These are phyloP conservation scores for Aspergillus vadensis DNA, from an alignment of 2,329 filamentous ascomycete species.

Conservation along the genomic window DNA sequence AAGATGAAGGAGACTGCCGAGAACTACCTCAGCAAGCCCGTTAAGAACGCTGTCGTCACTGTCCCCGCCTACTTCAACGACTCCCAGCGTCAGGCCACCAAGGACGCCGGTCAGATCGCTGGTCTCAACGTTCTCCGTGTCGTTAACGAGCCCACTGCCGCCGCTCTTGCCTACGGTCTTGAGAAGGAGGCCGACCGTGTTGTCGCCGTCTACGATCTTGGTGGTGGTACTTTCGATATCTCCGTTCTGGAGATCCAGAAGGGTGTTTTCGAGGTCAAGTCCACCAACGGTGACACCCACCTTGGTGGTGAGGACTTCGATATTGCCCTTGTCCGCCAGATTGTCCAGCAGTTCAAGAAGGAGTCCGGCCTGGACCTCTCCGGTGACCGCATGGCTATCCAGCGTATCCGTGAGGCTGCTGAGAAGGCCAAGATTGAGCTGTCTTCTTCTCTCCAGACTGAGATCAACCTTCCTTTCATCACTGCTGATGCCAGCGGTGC, in stretches of 20 bases:
- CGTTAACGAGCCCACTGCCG: conserved; percentile 96
- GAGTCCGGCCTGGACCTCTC: conserved; percentile 89
- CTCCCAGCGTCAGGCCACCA: conserved; percentile 95
- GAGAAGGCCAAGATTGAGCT: conserved; percentile 99
- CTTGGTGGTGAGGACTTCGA: conserved; percentile 98
- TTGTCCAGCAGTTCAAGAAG: conserved; percentile 96
- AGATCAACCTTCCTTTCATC: conserved; percentile 99
- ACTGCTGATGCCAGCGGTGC: conserved; percentile 92
- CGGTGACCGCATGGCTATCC: conserved; percentile 93
- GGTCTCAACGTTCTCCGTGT: conserved; percentile 96
- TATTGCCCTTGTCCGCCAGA: conserved; percentile 88
- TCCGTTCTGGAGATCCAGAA: conserved; percentile 96
- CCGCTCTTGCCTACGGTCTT: conserved; percentile 91
- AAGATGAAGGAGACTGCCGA: conserved; percentile 99
- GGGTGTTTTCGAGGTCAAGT: conserved; percentile 98
- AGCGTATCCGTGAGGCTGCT: conserved; percentile 96
- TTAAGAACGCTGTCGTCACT: conserved; percentile 96
- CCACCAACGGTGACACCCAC: conserved; percentile 98
- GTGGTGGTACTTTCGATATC: conserved; percentile 99
- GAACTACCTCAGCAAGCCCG: conserved; percentile 81
- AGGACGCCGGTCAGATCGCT: conserved; percentile 95
- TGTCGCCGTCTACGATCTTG: conserved; percentile 95
- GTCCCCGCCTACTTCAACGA: conserved; percentile 99
- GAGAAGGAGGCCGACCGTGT: conserved; percentile 91
- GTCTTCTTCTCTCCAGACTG: conserved; percentile 90